Base-by-base conservation (phyloP, 208 protist genomes). In the Porcisia deanei region DNA sequence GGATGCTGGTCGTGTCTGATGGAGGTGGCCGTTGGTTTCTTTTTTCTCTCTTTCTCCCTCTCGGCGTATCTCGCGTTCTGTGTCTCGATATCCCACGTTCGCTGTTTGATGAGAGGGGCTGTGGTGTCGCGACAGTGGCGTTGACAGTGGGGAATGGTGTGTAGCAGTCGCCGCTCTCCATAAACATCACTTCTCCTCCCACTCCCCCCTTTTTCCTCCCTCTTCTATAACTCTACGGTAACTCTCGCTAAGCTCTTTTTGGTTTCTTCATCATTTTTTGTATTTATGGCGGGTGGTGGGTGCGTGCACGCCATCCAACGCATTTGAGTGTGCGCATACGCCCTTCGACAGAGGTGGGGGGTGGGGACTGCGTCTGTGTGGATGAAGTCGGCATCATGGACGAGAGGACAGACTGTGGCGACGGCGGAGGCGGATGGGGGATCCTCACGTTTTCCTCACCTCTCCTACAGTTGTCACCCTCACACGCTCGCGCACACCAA, bases 201-300 rank as follows among this genome's bases (percentile, higher is more conserved):
- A 5, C 45, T 30, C 10, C 14, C 10, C 37, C 20, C 20, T 22
- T 41, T 49, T 30, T 55, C 9, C 7, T 39, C 20, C 22, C 7
- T 30, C 7, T 60, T 41, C 65, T 7, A n/a, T 10, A 71, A 20
- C n/a, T 71, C 47, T 47, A 47, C 65, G 65, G 54, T 71, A 71
- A 71, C n/a, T 41, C 60, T 57, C 16, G 45, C 54, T 37, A 60
- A 71, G 54, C 16, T 10, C 25, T 14, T 54, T 55, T 55, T n/a
- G 22, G 0, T 66, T n/a, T 22, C 59, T 64, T 49, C 39, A 9
- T 67, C 63, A 16, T 67, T 8, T 67, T 67, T 30, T 67, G 9
- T n/a, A 20, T 67, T 37, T 43, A 8, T 20, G 41, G 39, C 39
- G 22, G 41, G 39, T 41, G 22, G 47, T 12, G 5, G 47, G 47